Percentiles rank a stretch among this genome's conserved stretches.
Evolutionary conservation across 805 yeast species (phyloP).

Genomic region (Cyberlindnera sargentensis): DNA sequence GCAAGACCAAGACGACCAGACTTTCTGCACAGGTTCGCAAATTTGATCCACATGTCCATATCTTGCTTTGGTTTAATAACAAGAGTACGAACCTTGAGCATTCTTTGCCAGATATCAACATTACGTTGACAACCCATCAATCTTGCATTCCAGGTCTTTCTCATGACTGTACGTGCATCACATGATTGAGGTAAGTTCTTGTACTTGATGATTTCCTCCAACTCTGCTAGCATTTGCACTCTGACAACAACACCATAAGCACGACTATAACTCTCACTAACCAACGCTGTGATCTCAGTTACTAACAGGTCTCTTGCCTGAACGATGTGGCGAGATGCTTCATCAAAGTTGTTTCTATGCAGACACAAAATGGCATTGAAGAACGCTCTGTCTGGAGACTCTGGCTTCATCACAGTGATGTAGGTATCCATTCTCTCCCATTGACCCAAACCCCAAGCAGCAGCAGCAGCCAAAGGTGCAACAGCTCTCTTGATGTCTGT

Average conservation of each 20-base stretch:
- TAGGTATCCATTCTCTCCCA: constrained; percentile 96
- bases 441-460: constrained; percentile 96
- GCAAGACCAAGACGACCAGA: constrained; percentile 90
- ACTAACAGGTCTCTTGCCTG: constrained; percentile 85
- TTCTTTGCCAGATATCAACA: constrained; percentile 98
- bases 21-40: constrained; percentile 92
- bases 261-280: constrained; percentile 91
- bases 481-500: constrained; percentile 72
- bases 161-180: constrained; percentile 67
- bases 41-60: constrained; percentile 96
- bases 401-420: constrained; percentile 81
- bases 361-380: constrained; percentile 84
- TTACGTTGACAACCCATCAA: constrained; percentile 90
- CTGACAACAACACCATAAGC: constrained; percentile 96
- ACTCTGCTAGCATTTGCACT: constrained; percentile 93
- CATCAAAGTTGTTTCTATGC: constrained; percentile 79
- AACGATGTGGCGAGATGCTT: constrained; percentile 70
- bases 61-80: constrained; percentile 94
- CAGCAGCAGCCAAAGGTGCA: constrained; percentile 98
- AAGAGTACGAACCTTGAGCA: constrained; percentile 85
- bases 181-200: constrained; percentile 80
- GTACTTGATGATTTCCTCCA: constrained; percentile 90
- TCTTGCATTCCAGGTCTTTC: constrained; percentile 92
- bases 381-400: constrained; percentile 92
- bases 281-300: constrained; percentile 90